phyloP scores from a whole-genome alignment of 805 yeast species.

The Metschnikowia amazonensis region DNA sequence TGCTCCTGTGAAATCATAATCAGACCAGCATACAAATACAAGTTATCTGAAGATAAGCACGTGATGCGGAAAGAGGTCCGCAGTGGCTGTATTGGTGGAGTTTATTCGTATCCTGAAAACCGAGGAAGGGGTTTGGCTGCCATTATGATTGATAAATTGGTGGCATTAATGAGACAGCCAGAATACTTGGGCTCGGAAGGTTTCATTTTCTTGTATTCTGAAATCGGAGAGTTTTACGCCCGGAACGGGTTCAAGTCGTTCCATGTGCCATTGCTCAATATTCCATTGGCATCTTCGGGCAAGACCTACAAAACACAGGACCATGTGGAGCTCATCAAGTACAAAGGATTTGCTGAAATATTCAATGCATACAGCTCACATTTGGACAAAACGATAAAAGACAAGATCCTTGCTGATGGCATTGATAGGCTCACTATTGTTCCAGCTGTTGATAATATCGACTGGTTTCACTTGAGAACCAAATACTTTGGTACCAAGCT shows the following conservation, averaged over 20 bases:
- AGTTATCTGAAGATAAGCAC: conserved; percentile 11
- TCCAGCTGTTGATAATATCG: conserved; percentile 28
- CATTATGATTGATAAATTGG: conserved; percentile 37
- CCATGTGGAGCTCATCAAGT: conserved; percentile 21
- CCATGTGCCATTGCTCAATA: conserved; percentile 30
- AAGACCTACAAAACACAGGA: not conserved
- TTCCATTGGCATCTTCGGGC: conserved; percentile 17
- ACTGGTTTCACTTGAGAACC: conserved; percentile 43
- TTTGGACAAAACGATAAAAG: conserved; percentile 17
- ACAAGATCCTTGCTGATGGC: conserved; percentile 26
- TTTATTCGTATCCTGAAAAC: conserved; percentile 34
- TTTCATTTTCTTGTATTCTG: conserved; percentile 38
- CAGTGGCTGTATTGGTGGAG: conserved; percentile 42
- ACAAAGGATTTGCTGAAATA: conserved; percentile 28
- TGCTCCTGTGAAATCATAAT: conserved; percentile 36
- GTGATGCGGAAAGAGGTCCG: conserved; percentile 19
- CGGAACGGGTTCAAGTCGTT: conserved; percentile 37
- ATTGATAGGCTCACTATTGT: conserved; percentile 28
- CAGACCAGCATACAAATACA: conserved; percentile 28
- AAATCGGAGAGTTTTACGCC: conserved; percentile 41
- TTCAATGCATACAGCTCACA: conserved; percentile 22
- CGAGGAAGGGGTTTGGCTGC: conserved; percentile 38
- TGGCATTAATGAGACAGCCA: conserved; percentile 22
- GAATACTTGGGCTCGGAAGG: conserved; percentile 29
- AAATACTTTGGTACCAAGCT: conserved; percentile 26